Conservation (phyloP, 257 asterid species). For the Prunella vulgaris region DNA sequence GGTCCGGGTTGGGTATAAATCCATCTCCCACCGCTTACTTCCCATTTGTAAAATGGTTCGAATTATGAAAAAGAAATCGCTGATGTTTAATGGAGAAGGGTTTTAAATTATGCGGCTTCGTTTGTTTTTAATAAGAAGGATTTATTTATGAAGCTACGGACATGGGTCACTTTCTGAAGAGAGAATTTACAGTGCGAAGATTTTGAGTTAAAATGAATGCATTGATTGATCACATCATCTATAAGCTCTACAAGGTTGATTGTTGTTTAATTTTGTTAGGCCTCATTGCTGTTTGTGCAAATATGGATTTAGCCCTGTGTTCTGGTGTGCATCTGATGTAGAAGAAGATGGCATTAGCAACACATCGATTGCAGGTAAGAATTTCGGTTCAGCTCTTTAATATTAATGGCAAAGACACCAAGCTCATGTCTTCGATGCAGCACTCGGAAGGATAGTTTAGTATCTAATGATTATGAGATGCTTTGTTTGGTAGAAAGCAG, state of each 20-base stretch:
- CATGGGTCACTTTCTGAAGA: not conserved
- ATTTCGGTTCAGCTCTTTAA: not conserved
- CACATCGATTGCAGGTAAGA: slow-evolving; percentile 52
- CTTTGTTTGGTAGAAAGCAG: slow-evolving; percentile 6
- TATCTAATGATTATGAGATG: slow-evolving; percentile 13
- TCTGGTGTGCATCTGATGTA: slow-evolving; percentile 28
- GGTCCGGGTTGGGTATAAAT: not conserved
- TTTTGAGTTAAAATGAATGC: not conserved
- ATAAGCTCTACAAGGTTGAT: not conserved
- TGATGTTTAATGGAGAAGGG: slow-evolving; percentile 5
- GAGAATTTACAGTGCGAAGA: slow-evolving; percentile 7
- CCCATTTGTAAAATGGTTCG: not conserved
- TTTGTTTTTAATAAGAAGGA: slow-evolving; percentile 4
- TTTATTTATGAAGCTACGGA: not conserved
- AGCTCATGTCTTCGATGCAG: not conserved
- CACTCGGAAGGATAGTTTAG: not conserved
- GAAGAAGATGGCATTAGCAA: slow-evolving; percentile 54
- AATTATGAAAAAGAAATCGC: not conserved
- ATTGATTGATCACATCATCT: not conserved
- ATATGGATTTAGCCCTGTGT: slow-evolving; percentile 29
- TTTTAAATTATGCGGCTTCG: not conserved
- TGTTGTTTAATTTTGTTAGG: slow-evolving; percentile 9
- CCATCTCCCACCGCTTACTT: not conserved
- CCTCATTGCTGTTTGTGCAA: not conserved
- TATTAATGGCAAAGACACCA: slow-evolving; percentile 1